Evolutionary conservation across 192 early-diverging fungal species (phyloP).

Genomic region (Rhizoclosmatium globosum): DNA sequence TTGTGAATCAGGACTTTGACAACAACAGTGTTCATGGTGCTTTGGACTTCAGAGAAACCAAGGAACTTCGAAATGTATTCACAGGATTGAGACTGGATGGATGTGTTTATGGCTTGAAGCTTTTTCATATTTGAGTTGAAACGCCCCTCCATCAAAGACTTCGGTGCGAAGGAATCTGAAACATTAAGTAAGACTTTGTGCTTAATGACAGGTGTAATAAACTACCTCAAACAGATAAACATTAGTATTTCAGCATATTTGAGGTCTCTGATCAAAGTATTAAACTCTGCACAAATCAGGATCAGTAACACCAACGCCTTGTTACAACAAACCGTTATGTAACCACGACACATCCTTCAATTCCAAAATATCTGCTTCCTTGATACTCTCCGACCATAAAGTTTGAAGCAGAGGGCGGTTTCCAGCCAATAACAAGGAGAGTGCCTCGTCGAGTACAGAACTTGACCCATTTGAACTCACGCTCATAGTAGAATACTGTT

Average conservation of each 20-base stretch:
- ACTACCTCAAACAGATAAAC: constrained; percentile 39
- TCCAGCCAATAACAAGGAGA: too few relatives aligned
- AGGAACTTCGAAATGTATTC: constrained; percentile 11
- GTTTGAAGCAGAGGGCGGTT: too few relatives aligned
- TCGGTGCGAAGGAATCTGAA: too few relatives aligned
- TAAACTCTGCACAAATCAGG: neutral
- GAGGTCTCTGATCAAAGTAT: neutral
- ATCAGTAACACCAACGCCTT: neutral
- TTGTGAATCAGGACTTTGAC: constrained; percentile 13
- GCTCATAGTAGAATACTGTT: too few relatives aligned
- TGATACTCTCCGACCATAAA: too few relatives aligned
- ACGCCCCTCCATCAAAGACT: too few relatives aligned
- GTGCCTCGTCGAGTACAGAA: too few relatives aligned
- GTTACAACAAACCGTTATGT: constrained; percentile 13
- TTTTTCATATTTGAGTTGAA: too few relatives aligned
- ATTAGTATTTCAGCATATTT: constrained; percentile 42
- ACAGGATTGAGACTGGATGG: constrained; percentile 23
- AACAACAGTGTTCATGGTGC: neutral
- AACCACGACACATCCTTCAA: constrained; percentile 18
- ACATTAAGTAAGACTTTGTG: too few relatives aligned
- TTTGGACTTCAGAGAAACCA: constrained; percentile 1
- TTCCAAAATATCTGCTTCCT: constrained; percentile 17
- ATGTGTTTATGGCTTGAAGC: constrained; percentile 22
- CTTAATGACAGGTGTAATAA: too few relatives aligned
- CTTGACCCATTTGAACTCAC: too few relatives aligned